Base-by-base conservation (phyloP, 805 yeast species). In the Candida dajiaensis region DNA sequence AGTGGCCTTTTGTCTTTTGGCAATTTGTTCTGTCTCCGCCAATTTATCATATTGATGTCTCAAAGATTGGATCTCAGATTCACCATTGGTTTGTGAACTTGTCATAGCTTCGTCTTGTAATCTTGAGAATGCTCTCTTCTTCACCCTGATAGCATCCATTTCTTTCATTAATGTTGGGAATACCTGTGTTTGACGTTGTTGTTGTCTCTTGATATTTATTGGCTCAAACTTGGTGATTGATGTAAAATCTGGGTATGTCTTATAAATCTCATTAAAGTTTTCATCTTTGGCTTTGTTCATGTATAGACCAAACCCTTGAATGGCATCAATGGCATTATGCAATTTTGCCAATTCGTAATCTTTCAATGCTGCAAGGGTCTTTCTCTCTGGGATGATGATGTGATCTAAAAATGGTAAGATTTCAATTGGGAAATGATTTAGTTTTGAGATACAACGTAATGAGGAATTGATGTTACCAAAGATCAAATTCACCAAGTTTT, bases 41-140 rank as follows among this genome's bases (percentile, higher is more conserved):
- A 58, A 43, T 55, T 58, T 53, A 16, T 61, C 65, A 45, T 77
- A 77, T 49, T 75, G 77, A 22, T 52, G 59, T 48, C 69, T 74
- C 64, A 78, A 73, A 22, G 45, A 18, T 54, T 59, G 45, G 47
- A 56, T 28, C 49, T 56, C 48, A 35, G 48, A 50, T 11, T 54
- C 44, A 45, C 50, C 38, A 12, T 42, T 38, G 50, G 22, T 44
- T 6, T 18, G 13, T n/a, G 40, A 31, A 11, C 23, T 13, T 4
- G 43, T 41, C 16, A 42, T 40, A 2, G 41, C 51, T 3, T 45
- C 50, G 2, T 40, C 51, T n/a, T 46, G 48, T 23, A 55, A 46
- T 46, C 58, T 51, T 16, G 55, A 50, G 10, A 60, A 45, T 29
- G 66, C 62, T 50, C 71, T 62, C 45, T 65, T 67, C 43, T 63